A percentile compares a stretch with the other conserved stretches of the same genome.
phyloP scores from a whole-genome alignment of 768 basidiomycete species.

The Leccinum aurantiacum region DNA sequence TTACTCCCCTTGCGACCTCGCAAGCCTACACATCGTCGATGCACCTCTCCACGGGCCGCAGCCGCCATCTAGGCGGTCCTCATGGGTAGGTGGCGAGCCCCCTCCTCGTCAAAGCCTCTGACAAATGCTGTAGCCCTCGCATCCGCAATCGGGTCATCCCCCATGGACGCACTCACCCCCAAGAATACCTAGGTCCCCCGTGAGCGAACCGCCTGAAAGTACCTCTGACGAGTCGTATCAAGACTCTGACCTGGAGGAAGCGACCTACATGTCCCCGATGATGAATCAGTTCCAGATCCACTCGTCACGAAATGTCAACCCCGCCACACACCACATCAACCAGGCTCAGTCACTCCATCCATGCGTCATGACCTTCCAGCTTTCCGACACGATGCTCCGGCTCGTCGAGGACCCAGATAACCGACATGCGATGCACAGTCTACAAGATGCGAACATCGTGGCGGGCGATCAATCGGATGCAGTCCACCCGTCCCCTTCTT shows the following conservation, averaged over 20 bases:
- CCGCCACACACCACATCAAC: slow-evolving; percentile 5
- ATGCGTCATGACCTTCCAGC: slow-evolving; percentile 33
- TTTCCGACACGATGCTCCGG: slow-evolving; percentile 24
- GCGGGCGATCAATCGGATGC: slow-evolving; percentile 18
- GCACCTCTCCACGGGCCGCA: slow-evolving; percentile 13
- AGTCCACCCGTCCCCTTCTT: slow-evolving; percentile 6
- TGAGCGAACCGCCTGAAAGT: slow-evolving; percentile 31
- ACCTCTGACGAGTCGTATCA: slow-evolving; percentile 30
- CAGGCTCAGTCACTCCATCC: slow-evolving; percentile 22
- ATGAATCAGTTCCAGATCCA: slow-evolving; percentile 32
- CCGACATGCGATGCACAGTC: slow-evolving; percentile 17
- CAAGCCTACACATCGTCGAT: slow-evolving; percentile 11
- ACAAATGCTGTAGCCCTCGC: slow-evolving; percentile 22
- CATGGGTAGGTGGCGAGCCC: slow-evolving; percentile 25
- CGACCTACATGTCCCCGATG: slow-evolving; percentile 31
- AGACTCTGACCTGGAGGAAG: slow-evolving; percentile 31
- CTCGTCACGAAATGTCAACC: slow-evolving; percentile 12
- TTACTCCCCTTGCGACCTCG: slow-evolving; percentile 13
- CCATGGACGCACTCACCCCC: slow-evolving; percentile 15
- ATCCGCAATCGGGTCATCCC: slow-evolving; percentile 15
- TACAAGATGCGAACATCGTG: slow-evolving; percentile 18
- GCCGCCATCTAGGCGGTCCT: slow-evolving; percentile 19
- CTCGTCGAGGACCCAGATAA: slow-evolving; percentile 32
- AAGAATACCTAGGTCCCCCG: slow-evolving; percentile 25
- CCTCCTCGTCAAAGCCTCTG: slow-evolving; percentile 11